Evolutionary conservation across 306 rosid species (phyloP), one percentile per base, ranked within the genome.

Genomic region (Corylus avellana): DNA sequence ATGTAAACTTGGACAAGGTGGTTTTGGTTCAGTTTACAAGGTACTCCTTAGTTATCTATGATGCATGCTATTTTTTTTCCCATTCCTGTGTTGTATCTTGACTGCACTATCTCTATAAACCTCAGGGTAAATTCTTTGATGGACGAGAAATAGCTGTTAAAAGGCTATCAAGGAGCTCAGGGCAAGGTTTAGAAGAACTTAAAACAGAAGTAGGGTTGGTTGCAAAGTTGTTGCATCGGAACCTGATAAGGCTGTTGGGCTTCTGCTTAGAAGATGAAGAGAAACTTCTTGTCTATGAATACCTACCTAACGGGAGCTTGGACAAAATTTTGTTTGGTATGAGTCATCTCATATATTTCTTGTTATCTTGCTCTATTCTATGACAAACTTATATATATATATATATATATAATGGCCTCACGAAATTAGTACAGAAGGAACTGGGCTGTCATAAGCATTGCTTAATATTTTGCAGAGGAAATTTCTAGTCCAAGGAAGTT

Each of bases 231-330:
- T 59, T 75, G 55, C 83, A 83, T 27, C 49, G 75, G 48, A 78
- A 83, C 62, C 68, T 83, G 22, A 79, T 75, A 22, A 78, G 55
- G 44, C 51, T 83, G 55, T 64, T 64, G 8, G 85, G 81, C 62
- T 72, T 82, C 81, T 82, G 85, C 78, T 75, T 64, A 51, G 86
- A 83, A 74, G 83, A 78, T 58, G 69, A 42, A 74, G 86, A 83
- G 64, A 83, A 75, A 74, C 75, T 83, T 72, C 83, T 83, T 57
- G 77, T 83, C 18, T 75, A 83, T 75, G 86, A 83, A 78, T 78
- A 57, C 75, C 75, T 82, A 51, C 78, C 72, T 35, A 82, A 77
- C 14, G 81, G 81, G 39, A 82, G 81, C 78, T 77, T 54, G 75
- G 85, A 83, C 77, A 61, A 74, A 70, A 59, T 83, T 25, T 70